Percentiles rank a stretch among this genome's conserved stretches.
phyloP scores from a whole-genome alignment of 768 basidiomycete genomes.

The Pluteus cervinus region DNA sequence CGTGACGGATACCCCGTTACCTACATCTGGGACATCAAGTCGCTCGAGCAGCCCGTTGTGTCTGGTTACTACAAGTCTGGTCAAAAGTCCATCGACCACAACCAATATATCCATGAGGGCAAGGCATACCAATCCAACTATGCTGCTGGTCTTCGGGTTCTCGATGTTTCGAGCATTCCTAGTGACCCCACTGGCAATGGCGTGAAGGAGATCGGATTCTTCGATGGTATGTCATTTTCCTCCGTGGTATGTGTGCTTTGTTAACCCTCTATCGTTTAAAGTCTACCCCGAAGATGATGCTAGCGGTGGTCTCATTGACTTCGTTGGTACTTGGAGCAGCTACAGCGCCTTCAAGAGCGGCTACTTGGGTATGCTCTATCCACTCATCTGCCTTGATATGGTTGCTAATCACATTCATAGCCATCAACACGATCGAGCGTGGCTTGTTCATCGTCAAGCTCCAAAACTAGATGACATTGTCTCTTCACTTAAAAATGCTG shows the following conservation, averaged over 20 bases:
- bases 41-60: conserved; percentile 18
- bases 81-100: conserved; percentile 21
- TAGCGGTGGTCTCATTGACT: conserved; percentile 7
- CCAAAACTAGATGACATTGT: too few species aligned
- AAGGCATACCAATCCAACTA: conserved; percentile 24
- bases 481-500: too few species aligned
- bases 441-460: conserved; percentile 9
- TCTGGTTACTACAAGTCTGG: conserved; percentile 21
- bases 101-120: conserved; percentile 21
- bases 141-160: conserved; percentile 20
- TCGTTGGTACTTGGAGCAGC: conserved; percentile 11
- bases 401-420: too few species aligned
- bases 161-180: conserved; percentile 21
- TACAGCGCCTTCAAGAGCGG: conserved; percentile 11
- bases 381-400: too few species aligned
- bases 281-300: not conserved
- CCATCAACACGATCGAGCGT: conserved; percentile 13
- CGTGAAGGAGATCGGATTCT: conserved; percentile 19
- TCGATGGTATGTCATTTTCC: too few species aligned
- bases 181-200: conserved; percentile 21
- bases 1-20: conserved; percentile 18
- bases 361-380: too few species aligned
- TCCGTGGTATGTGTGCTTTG: too few species aligned
- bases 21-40: conserved; percentile 24
- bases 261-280: too few species aligned